These are phyloP conservation scores for Rugosomyces carneus DNA, from an alignment of 1,284 basidiomycete genomes.

Conservation along the genomic window DNA sequence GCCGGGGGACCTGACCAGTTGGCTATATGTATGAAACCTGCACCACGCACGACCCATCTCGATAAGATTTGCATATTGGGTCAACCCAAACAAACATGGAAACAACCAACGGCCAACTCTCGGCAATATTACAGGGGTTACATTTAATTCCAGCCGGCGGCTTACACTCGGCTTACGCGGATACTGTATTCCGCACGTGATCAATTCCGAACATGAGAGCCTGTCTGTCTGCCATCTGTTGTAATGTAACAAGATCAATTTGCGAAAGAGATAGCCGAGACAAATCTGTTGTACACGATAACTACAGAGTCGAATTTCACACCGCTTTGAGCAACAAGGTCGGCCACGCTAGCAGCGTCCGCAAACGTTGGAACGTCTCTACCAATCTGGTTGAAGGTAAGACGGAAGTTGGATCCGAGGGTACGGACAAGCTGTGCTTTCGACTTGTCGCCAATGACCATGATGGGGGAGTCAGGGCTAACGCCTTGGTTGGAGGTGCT, in stretches of 20 bases:
- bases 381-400: slow-evolving; percentile 98
- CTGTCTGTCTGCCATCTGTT: too few species aligned
- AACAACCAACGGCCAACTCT: neutral
- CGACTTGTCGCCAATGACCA: slow-evolving; percentile 96
- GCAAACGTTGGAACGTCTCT: slow-evolving; percentile 96
- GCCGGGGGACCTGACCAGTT: neutral
- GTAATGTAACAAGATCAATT: too few species aligned
- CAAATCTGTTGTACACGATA: slow-evolving; percentile 93
- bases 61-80: slow-evolving; percentile 6
- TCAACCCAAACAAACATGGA: neutral
- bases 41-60: slow-evolving; percentile 6
- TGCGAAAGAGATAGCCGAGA: slow-evolving; percentile 89
- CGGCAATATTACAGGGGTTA: slow-evolving; percentile 1
- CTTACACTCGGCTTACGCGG: neutral
- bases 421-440: slow-evolving; percentile 85
- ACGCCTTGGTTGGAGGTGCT: slow-evolving; percentile 28
- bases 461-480: slow-evolving; percentile 63
- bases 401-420: slow-evolving; percentile 61
- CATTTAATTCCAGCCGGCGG: slow-evolving; percentile 7
- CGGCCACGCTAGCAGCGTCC: slow-evolving; percentile 91
- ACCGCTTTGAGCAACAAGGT: slow-evolving; percentile 84
- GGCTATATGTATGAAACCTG: neutral
- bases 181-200: neutral
- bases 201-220: too few species aligned
- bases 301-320: slow-evolving; percentile 87